These are phyloP conservation scores for Xylariaceae sp. DNA, from an alignment of 2,329 filamentous ascomycete genomes.

Conservation along the genomic window DNA sequence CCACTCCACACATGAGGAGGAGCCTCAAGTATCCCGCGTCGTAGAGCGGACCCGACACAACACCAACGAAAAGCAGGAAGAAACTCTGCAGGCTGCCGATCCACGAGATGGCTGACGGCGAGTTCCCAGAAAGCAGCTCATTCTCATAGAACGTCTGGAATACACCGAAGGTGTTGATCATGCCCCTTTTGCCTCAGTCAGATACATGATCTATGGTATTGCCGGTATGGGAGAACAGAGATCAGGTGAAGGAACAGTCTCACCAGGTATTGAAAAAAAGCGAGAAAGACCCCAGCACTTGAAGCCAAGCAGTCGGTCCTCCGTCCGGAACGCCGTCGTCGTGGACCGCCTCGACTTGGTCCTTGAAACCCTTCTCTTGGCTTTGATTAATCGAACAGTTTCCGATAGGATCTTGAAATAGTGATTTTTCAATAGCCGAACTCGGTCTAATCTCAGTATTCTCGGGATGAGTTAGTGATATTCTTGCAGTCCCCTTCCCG, in stretches of 20 bases:
- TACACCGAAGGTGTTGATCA: conserved; percentile 18
- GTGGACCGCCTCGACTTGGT: not conserved
- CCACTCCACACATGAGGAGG: conserved; percentile 9
- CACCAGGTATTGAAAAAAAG: conserved; percentile 18
- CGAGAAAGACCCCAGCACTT: conserved; percentile 17
- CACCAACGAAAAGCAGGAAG: conserved; percentile 12
- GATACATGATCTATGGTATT: too few species aligned
- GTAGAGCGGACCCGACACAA: conserved; percentile 15
- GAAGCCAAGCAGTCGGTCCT: conserved; percentile 11
- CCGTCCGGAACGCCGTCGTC: not conserved
- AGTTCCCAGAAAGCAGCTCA: conserved; percentile 2
- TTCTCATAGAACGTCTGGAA: conserved; percentile 20
- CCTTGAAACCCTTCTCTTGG: too few species aligned
- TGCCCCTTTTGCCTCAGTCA: conserved; percentile 8
- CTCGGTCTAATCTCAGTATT: too few species aligned
- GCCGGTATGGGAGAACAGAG: too few species aligned
- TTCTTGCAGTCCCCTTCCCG: too few species aligned
- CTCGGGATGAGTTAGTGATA: too few species aligned
- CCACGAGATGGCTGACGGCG: conserved; percentile 18
- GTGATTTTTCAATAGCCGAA: too few species aligned
- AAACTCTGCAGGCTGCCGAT: conserved; percentile 18
- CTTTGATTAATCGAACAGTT: too few species aligned
- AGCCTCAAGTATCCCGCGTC: conserved; percentile 15
- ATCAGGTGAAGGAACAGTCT: too few species aligned
- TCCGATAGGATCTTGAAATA: too few species aligned